Base-by-base conservation (phyloP, 345 rosid species). In the Dipteronia dyeriana region DNA sequence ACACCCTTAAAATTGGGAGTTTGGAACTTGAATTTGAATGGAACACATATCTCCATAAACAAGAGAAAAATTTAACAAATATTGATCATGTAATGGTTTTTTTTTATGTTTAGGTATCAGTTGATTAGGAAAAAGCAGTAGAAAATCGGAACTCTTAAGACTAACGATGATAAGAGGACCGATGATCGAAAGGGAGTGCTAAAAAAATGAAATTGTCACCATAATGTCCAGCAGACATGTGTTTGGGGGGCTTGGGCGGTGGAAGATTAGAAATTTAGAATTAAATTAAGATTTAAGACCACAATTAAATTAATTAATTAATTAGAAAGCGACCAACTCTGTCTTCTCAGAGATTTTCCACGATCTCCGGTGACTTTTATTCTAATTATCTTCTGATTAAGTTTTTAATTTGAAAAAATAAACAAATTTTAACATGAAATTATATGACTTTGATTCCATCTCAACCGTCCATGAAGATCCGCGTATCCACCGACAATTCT, bases 401-500 rank as follows among this genome's bases (percentile, higher is more conserved):
- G 0, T 7, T 22, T 51, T 13, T 41, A 57, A 17, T 62, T 69
- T 13, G 7, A 5, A 0, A 41, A 26, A 22, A 20, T 45, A 34
- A 66, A 66, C 9, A 47, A 22, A 25, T 1, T 23, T 4, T 23
- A n/a, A 57, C 13, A 72, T n/a, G 62, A 70, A 68, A 59, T 14
- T 34, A 7, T 34, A 66, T 16, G 2, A 6, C 10, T 51, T 23
- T 68, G 60, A 73, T 59, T 69, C 73, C 64, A 79, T 81, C 82
- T 71, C 77, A 62, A 72, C 83, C 82, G 85, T 79, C 83, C 83
- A 79, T 13, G 20, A 66, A 81, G 85, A 83, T 81, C 64, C 69
- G 70, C 88, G 68, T 83, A 86, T 85, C 88, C 82, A 71, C 88
- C 82, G 79, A 76, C 78, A 68, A 49, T 39, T 47, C 66, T 68